A percentile compares a stretch with the other conserved stretches of the same genome.
phyloP scores from a whole-genome alignment of 164 flowering plant genomes.

The Liquidambar formosana region DNA sequence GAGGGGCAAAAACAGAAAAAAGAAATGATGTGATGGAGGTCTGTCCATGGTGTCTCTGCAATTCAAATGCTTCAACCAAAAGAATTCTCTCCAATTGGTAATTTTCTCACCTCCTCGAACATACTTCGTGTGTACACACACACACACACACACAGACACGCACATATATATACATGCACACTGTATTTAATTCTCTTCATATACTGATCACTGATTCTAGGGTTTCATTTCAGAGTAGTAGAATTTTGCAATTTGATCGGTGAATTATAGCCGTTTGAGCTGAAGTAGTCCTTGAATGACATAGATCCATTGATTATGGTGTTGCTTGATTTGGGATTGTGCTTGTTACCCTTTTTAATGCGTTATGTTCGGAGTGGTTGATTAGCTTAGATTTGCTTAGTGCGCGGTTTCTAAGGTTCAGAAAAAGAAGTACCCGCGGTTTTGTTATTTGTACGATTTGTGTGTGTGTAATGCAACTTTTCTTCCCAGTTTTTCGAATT shows the following conservation, averaged over 20 bases:
- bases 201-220: slow-evolving; percentile 17
- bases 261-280: slow-evolving; percentile 7
- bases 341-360: background rate
- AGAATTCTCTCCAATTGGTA: slow-evolving; percentile 23
- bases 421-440: no score
- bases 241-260: background rate
- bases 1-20: slow-evolving; percentile 16
- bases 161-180: background rate
- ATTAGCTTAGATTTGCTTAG: background rate
- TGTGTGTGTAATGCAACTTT: background rate
- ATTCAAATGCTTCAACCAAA: slow-evolving; percentile 30
- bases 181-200: slow-evolving; percentile 7
- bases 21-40: slow-evolving; percentile 27
- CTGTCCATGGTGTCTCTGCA: slow-evolving; percentile 35
- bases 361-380: background rate
- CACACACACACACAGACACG: background rate
- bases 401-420: background rate
- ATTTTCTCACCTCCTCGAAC: slow-evolving; percentile 1
- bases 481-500: no score
- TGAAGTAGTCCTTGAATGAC: background rate
- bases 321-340: slow-evolving; percentile 7
- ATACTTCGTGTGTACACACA: background rate
- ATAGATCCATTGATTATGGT: slow-evolving; percentile 9
- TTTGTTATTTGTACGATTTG: background rate
- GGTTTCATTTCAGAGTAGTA: slow-evolving; percentile 21